phyloP scores from a whole-genome alignment of 2,329 filamentous ascomycete species.

The Microsporum ferrugineum region DNA sequence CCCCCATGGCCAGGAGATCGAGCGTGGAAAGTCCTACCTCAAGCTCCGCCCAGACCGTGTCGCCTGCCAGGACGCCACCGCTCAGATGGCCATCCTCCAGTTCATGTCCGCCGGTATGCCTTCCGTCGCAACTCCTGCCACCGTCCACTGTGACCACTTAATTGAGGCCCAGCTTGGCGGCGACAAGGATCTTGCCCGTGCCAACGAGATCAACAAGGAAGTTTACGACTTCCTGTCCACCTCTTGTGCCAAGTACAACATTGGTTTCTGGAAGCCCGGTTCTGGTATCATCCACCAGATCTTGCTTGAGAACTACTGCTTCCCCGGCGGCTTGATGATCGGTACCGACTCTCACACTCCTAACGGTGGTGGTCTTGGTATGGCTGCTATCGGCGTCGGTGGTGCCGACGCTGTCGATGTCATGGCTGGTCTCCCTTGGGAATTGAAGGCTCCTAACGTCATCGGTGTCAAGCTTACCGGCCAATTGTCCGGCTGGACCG shows the following conservation, averaged over 20 bases:
- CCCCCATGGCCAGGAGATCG: conserved; percentile 87
- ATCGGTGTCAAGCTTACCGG: conserved; percentile 95
- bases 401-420: conserved; percentile 98
- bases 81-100: conserved; percentile 98
- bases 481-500: conserved; percentile 75
- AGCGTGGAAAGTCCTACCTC: conserved; percentile 90
- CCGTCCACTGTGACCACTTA: conserved; percentile 97
- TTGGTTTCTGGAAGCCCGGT: conserved; percentile 97
- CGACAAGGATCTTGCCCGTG: conserved; percentile 82
- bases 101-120: conserved; percentile 99
- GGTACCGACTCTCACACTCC: conserved; percentile 97
- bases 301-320: conserved; percentile 95
- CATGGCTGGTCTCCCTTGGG: conserved; percentile 95
- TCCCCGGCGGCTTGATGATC: conserved; percentile 95
- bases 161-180: conserved; percentile 95
- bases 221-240: conserved; percentile 95
- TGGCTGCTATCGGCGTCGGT: conserved; percentile 90
- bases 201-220: conserved; percentile 93
- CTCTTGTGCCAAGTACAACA: conserved; percentile 98
- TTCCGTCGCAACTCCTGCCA: conserved; percentile 83
- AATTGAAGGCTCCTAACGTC: conserved; percentile 93
- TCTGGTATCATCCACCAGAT: conserved; percentile 99
- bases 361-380: conserved; percentile 91
- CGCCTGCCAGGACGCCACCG: conserved; percentile 97
- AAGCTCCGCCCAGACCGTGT: conserved; percentile 95